Conservation (phyloP, 768 basidiomycete genomes). For the Tulasnella sp. region DNA sequence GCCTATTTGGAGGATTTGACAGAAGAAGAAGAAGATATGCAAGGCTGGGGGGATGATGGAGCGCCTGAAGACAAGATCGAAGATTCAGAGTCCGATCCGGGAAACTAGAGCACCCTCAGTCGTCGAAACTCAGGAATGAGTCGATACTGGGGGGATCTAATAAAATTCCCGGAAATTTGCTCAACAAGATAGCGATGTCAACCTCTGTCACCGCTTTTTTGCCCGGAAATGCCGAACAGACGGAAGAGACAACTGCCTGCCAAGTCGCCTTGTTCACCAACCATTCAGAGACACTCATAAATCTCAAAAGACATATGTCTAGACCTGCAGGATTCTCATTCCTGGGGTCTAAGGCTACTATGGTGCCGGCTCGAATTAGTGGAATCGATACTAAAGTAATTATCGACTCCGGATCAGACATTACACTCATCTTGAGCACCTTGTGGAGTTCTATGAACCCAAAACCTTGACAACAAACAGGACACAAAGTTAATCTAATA, state of each 20-base stretch:
- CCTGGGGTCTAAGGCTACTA: constrained; percentile 24
- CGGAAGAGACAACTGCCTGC: too few relatives aligned
- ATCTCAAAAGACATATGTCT: constrained; percentile 18
- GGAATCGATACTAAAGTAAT: constrained; percentile 14
- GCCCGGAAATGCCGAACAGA: too few relatives aligned
- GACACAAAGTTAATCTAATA: constrained; percentile 24
- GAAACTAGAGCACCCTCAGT: neutral
- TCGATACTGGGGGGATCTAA: neutral
- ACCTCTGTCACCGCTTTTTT: too few relatives aligned
- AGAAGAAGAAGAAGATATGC: neutral
- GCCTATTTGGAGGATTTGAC: constrained; percentile 16
- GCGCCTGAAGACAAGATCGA: neutral
- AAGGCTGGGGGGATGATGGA: neutral
- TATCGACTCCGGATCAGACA: constrained; percentile 28
- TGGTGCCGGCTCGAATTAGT: constrained; percentile 3
- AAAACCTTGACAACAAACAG: constrained; percentile 18
- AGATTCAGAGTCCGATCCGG: neutral
- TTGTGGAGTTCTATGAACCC: constrained; percentile 1
- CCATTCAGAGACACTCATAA: neutral
- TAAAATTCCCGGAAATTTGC: neutral
- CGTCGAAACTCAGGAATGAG: neutral
- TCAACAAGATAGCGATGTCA: too few relatives aligned
- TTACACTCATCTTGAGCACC: constrained; percentile 19
- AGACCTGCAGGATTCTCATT: constrained; percentile 26
- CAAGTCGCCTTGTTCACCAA: too few relatives aligned